These are phyloP conservation scores for Eragrostis nindensis DNA, from an alignment of 176 grass and related monocot species.

Conservation along the genomic window DNA sequence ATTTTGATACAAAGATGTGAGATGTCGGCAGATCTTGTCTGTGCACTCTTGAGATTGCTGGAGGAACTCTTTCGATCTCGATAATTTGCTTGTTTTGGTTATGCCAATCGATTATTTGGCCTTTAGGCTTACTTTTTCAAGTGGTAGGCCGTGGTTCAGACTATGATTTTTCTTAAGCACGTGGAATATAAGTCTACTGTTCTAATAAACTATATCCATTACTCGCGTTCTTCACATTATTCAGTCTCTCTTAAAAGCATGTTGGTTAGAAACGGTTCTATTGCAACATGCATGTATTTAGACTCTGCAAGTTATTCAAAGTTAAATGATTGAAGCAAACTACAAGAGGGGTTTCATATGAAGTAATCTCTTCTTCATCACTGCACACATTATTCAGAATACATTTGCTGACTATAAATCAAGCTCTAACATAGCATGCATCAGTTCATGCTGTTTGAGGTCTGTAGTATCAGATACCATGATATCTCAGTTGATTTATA, in stretches of 20 bases:
- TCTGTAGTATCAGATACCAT: neutral
- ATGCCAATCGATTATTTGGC: neutral
- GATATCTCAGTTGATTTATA: neutral
- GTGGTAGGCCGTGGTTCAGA: neutral
- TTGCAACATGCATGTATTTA: neutral
- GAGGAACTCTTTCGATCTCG: neutral
- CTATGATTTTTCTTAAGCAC: neutral
- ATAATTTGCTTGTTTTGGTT: neutral
- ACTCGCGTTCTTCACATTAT: neutral
- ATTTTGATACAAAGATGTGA: neutral
- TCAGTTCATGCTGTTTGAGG: neutral
- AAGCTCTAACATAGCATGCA: neutral
- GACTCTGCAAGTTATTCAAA: neutral
- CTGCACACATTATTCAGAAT: neutral
- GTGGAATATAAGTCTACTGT: constrained; percentile 21
- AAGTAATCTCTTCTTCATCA: neutral
- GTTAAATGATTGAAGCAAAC: neutral
- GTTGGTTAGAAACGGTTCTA: neutral
- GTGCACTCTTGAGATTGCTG: neutral
- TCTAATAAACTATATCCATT: neutral
- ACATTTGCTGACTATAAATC: neutral
- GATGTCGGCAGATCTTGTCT: neutral
- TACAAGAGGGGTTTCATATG: neutral
- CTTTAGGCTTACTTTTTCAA: neutral
- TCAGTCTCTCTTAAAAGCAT: neutral